A percentile compares a stretch with the other conserved stretches of the same genome.
These are phyloP conservation scores for Erigeron canadensis DNA, from an alignment of 129 eudicot genomes.

Conservation along the genomic window DNA sequence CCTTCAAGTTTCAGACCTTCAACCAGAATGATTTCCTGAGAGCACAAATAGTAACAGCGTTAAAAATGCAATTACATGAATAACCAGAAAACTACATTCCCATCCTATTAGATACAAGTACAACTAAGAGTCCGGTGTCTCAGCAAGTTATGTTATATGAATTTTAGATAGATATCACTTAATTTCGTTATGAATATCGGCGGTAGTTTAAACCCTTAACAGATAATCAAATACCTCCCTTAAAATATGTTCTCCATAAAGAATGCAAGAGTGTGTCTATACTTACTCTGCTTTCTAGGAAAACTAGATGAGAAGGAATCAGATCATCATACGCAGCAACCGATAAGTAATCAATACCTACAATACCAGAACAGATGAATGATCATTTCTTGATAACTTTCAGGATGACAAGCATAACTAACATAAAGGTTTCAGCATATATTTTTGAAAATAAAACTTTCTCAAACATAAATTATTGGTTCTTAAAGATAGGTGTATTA, in stretches of 20 bases:
- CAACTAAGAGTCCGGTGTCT: not conserved
- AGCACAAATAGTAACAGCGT: conserved; percentile 13
- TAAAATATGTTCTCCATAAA: conserved; percentile 2
- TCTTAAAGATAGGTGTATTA: conserved; percentile 12
- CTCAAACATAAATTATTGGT: not conserved
- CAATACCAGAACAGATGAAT: conserved; percentile 29
- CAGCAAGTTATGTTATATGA: not conserved
- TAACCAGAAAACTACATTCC: conserved; percentile 16
- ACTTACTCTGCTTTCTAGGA: conserved; percentile 74
- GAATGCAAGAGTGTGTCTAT: not conserved
- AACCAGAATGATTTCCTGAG: conserved; percentile 73
- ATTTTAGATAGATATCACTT: not conserved
- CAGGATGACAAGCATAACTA: not conserved
- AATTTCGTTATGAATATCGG: not conserved
- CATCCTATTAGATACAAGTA: not conserved
- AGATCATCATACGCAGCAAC: conserved; percentile 71
- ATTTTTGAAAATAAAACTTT: not conserved
- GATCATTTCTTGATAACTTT: not conserved
- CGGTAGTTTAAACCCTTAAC: not conserved
- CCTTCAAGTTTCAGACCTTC: conserved; percentile 77
- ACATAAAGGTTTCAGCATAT: not conserved
- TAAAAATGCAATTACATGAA: not conserved
- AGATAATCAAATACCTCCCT: not conserved
- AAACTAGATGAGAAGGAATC: conserved; percentile 77
- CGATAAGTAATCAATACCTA: conserved; percentile 88